Evolutionary conservation across 208 protist genomes (phyloP).

Genomic region (Acanthamoeba polyphaga): DNA sequence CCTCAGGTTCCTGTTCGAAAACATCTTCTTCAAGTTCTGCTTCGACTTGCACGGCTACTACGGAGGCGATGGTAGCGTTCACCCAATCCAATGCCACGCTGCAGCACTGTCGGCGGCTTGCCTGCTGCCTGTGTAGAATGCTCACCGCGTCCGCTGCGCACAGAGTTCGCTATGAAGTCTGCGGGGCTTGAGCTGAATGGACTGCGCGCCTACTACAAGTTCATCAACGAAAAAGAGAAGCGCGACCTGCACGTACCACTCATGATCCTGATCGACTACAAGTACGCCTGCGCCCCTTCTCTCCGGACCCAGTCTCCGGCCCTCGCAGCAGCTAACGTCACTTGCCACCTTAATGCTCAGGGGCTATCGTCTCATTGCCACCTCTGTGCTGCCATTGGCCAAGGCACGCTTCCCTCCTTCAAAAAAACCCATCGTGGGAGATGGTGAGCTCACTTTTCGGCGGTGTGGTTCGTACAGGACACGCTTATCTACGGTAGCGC

Average conservation of each 20-base stretch:
- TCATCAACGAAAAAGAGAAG: conserved; percentile 55
- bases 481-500: conserved; percentile 70
- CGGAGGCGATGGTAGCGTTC: conserved; percentile 82
- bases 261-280: conserved; percentile 76
- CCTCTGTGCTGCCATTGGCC: conserved; percentile 56
- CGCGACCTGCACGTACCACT: conserved; percentile 41
- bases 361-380: conserved; percentile 71
- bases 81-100: background rate
- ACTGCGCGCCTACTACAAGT: conserved; percentile 58
- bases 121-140: too few relatives aligned
- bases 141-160: background rate
- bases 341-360: background rate
- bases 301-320: background rate
- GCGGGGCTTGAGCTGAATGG: conserved; percentile 58
- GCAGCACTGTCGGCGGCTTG: too few relatives aligned
- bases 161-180: conserved; percentile 74
- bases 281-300: background rate
- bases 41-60: conserved; percentile 84
- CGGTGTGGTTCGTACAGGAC: background rate
- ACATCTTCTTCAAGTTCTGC: conserved; percentile 81
- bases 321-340: background rate
- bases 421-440: background rate
- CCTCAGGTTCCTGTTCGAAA: conserved; percentile 74
- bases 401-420: conserved; percentile 5
- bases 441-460: background rate